Conservation (phyloP, 805 yeast species). For the Tetrapisispora phaffii region DNA sequence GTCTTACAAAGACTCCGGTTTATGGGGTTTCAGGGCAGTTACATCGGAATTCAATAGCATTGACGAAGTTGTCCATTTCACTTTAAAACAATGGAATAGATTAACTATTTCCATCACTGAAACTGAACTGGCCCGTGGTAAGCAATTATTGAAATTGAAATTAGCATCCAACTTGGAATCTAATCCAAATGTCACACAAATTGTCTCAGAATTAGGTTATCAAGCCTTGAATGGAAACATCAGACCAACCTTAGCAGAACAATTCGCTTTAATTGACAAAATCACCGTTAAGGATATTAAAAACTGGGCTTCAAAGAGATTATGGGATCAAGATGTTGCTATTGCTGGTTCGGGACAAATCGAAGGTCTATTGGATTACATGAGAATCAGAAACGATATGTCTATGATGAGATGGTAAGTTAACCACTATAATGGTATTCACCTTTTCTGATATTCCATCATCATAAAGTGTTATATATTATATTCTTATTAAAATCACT, state of each 20-base stretch:
- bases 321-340: slow-evolving; percentile 82
- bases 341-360: slow-evolving; percentile 78
- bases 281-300: slow-evolving; percentile 50
- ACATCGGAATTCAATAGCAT: slow-evolving; percentile 48
- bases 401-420: slow-evolving; percentile 76
- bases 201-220: slow-evolving; percentile 3
- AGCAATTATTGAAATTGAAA: slow-evolving; percentile 57
- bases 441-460: background rate
- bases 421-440: background rate
- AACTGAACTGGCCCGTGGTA: slow-evolving; percentile 70
- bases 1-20: slow-evolving; percentile 68
- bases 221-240: background rate
- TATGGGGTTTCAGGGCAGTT: slow-evolving; percentile 73
- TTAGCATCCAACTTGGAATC: slow-evolving; percentile 30
- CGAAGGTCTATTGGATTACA: slow-evolving; percentile 75
- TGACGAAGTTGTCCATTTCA: slow-evolving; percentile 73
- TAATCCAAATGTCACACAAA: background rate
- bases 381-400: slow-evolving; percentile 82
- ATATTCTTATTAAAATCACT: background rate
- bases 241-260: slow-evolving; percentile 2
- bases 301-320: slow-evolving; percentile 63
- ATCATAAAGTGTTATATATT: background rate
- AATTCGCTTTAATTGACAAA: slow-evolving; percentile 44
- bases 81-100: slow-evolving; percentile 83
- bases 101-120: slow-evolving; percentile 64